Conservation (phyloP, 2,329 filamentous ascomycete species). For the Talaromyces sp. region DNA sequence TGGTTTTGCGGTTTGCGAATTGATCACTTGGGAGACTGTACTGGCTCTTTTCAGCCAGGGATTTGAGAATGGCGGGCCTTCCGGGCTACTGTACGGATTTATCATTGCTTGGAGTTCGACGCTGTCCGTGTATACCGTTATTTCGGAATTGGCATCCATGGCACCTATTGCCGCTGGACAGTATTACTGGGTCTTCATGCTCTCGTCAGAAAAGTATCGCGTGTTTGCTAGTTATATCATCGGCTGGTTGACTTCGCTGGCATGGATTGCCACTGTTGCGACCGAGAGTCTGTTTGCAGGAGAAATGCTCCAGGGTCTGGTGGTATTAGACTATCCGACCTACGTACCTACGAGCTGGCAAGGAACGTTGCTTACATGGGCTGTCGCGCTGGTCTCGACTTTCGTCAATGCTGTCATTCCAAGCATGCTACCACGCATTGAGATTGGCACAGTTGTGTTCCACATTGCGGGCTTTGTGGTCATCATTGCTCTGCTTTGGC, state of each 20-base stretch:
- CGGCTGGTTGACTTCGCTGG: constrained; percentile 43
- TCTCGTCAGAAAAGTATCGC: constrained; percentile 40
- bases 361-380: constrained; percentile 43
- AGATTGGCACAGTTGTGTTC: constrained; percentile 40
- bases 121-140: constrained; percentile 46
- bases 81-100: constrained; percentile 51
- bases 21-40: constrained; percentile 48
- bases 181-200: constrained; percentile 48
- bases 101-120: constrained; percentile 51
- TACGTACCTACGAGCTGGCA: constrained; percentile 45
- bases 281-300: constrained; percentile 45
- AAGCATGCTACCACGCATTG: constrained; percentile 35
- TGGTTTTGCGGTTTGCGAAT: constrained; percentile 44
- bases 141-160: constrained; percentile 48
- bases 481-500: constrained; percentile 44
- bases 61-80: constrained; percentile 46
- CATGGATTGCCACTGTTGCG: constrained; percentile 44
- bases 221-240: constrained; percentile 44
- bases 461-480: constrained; percentile 43
- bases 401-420: constrained; percentile 43
- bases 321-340: constrained; percentile 40
- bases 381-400: constrained; percentile 38
- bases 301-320: constrained; percentile 45
- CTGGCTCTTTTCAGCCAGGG: constrained; percentile 43
- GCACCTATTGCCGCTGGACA: constrained; percentile 46